These are phyloP conservation scores for Arabidopsis suecica DNA, from an alignment of 345 rosid species.

Conservation along the genomic window DNA sequence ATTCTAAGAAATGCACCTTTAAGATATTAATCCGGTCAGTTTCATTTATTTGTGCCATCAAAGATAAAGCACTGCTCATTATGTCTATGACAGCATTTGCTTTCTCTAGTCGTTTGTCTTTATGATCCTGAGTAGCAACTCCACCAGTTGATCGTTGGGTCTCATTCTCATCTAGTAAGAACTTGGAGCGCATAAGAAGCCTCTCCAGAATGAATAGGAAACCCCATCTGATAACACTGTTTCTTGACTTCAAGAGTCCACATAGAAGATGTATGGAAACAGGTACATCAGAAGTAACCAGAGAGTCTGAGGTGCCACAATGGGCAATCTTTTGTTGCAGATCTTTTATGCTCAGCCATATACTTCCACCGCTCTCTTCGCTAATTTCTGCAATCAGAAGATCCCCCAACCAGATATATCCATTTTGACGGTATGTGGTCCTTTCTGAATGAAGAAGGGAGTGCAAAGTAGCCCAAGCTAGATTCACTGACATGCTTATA, in stretches of 20 bases:
- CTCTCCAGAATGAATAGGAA: constrained; percentile 86
- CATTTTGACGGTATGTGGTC: constrained; percentile 79
- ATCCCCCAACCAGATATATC: constrained; percentile 94
- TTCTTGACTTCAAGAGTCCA: constrained; percentile 90
- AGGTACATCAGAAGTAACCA: constrained; percentile 75
- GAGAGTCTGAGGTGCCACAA: constrained; percentile 71
- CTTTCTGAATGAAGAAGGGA: constrained; percentile 97
- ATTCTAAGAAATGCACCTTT: constrained; percentile 62
- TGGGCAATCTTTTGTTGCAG: constrained; percentile 71
- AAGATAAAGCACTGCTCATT: constrained; percentile 89
- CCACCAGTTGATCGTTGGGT: constrained; percentile 58
- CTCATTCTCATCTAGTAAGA: constrained; percentile 88
- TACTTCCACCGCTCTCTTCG: constrained; percentile 61
- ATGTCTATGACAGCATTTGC: constrained; percentile 94
- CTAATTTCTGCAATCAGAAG: constrained; percentile 91
- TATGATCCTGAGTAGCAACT: constrained; percentile 49
- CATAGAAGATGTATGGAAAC: constrained; percentile 83
- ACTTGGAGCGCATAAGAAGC: constrained; percentile 96
- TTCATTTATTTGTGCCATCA: constrained; percentile 88
- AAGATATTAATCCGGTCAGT: constrained; percentile 89
- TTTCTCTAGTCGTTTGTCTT: constrained; percentile 76
- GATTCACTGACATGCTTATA: constrained; percentile 59
- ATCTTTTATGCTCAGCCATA: constrained; percentile 74
- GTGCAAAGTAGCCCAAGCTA: constrained; percentile 87
- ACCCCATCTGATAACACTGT: constrained; percentile 81